Base-by-base conservation (phyloP, 805 yeast species). In the Candida taoyuanica region DNA sequence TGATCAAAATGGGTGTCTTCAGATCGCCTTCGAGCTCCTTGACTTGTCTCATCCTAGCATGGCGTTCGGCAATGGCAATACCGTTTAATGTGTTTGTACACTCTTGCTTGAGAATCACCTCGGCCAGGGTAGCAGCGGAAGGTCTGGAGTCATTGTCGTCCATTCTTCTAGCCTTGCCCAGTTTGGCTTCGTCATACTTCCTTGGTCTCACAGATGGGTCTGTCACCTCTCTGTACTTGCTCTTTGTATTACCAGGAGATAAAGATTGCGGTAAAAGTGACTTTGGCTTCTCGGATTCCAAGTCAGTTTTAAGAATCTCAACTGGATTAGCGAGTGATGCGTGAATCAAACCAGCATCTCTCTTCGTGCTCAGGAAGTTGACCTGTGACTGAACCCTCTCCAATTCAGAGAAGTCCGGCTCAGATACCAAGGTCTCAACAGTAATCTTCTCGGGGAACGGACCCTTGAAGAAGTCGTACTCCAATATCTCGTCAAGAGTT, bases 241-340 rank as follows among this genome's bases (percentile, higher is more conserved):
- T 79, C 57, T 79, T 84, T 32, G 96, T 87, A 56, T 86, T 88
- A 49, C 91, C 91, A 14, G 98, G 98, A 17, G 96, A 88, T 56
- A 89, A 73, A 3, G 95, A 84, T 51, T 81, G 84, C 26, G 98
- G 98, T 50, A 89, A 68, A 43, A 89, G 72, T 3, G 85, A 62
- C 50, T 68, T 74, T 33, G 83, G 80, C 51, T 73, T 75, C 58
- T 81, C 85, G 38, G 83, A 76, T 49, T 78, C 81, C 49, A 81
- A 65, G 58, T 81, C 89, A 1, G 82, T 71, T 56, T 73, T 76
- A 43, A 81, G 70, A 23, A 81, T 78, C 55, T 81, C 83, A 36
- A 81, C 84, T 13, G 87, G 87, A 49, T 73, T 76, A 50, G 71
- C 78, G 38, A 60, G 46, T n/a, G 63, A 49, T 18, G 55, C 46